Base-by-base conservation (phyloP, 495 filamentous ascomycete genomes). In the Daldinia childiae region DNA sequence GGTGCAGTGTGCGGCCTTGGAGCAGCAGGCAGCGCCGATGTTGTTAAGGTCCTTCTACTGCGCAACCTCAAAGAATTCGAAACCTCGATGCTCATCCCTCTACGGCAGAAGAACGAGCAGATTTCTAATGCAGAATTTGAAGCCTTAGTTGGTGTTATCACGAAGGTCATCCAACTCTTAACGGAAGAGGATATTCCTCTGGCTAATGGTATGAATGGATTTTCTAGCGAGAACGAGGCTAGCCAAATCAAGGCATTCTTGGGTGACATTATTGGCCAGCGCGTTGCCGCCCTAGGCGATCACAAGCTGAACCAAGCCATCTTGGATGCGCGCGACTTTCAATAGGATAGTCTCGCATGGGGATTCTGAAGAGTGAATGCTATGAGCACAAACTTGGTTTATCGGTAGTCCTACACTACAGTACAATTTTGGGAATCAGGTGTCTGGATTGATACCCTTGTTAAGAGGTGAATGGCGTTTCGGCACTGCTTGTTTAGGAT, bases 11-110 rank as follows among this genome's bases (percentile, higher is more conserved):
- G 88, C 41, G 94, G 93, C 4, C 82, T 99, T 11, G 84, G 87
- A 0, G 85, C 87, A 0, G 88, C 95, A 21, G 93, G 93, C 12
- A 94, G 94, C 0, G 71, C 87, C 0, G 93, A 95, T 63, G 89
- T 90, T 15, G 87, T 98, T n/a, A 89, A 91, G 6, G 85, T 90
- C 32, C 83, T 97, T 17, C 85, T 98, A 14, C 74, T 98, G 6
- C 92, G 92, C 6, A 96, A 95, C 74, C 80, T 97, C 14, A 90
- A 86, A 66, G 82, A 90, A 4, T 97, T 94, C 73, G 92, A 95
- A 61, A 76, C 69, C 0, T 84, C 83, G 0, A 81, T 97, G 14
- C 83, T 93, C 15, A 83, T 87, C 62, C 90, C 91, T 17, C 66
- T 84, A 5, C 72, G 62, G 4, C 92, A 92, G 12, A 82, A 88